These are phyloP conservation scores for Phlebiopsis gigantea DNA, from an alignment of 768 basidiomycete genomes.

Conservation along the genomic window DNA sequence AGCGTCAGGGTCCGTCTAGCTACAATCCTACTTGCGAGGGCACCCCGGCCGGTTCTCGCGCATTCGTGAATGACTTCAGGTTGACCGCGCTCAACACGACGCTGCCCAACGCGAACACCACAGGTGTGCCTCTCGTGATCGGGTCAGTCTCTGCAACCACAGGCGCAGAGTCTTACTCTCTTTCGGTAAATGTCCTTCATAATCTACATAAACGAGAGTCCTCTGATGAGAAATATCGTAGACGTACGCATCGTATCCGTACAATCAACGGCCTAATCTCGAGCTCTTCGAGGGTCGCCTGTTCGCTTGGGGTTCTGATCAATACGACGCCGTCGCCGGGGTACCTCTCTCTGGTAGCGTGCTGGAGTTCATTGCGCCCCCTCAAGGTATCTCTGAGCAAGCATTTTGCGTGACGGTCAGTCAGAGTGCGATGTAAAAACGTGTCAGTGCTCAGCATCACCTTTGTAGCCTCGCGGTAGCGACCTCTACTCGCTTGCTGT, in stretches of 20 bases:
- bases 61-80: slow-evolving; percentile 34
- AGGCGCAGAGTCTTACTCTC: not conserved
- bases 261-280: not conserved
- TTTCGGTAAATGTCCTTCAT: not conserved
- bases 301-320: not conserved
- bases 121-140: slow-evolving; percentile 31
- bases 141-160: not conserved
- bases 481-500: not conserved
- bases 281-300: not conserved
- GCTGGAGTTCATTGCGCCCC: not conserved
- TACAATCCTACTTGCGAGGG: not conserved
- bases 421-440: no score
- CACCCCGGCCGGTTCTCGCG: not conserved
- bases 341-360: no score
- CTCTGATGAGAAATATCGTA: not conserved
- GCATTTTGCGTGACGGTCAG: not conserved
- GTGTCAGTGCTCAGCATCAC: no score
- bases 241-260: slow-evolving; percentile 25
- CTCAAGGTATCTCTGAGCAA: not conserved
- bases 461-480: not conserved
- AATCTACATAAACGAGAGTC: no score
- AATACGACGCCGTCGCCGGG: not conserved
- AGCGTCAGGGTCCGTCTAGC: not conserved
- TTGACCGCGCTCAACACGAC: slow-evolving; percentile 40
- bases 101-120: slow-evolving; percentile 36